Evolutionary conservation across 495 filamentous ascomycete species (phyloP).

Genomic region (Penicillium goetzii): DNA sequence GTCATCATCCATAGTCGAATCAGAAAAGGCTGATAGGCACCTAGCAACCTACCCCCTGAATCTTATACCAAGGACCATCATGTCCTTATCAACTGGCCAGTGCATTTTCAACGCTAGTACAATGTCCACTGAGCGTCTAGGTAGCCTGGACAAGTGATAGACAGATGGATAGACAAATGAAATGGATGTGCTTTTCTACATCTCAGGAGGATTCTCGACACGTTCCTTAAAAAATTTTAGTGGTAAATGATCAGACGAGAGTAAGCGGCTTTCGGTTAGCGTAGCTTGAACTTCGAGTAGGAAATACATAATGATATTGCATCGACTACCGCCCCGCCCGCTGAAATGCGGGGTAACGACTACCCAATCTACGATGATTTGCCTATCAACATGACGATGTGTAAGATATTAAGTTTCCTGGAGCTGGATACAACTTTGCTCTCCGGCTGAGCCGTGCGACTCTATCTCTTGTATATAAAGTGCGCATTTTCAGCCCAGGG

Average conservation of each 20-base stretch:
- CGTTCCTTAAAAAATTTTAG: background rate
- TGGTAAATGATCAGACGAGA: background rate
- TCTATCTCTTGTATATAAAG: background rate
- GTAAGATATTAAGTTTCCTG: background rate
- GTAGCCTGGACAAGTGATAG: background rate
- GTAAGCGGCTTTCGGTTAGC: background rate
- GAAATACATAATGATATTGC: background rate
- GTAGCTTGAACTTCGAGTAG: background rate
- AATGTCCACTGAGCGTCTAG: background rate
- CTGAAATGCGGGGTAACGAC: constrained; percentile 2
- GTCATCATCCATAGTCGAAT: background rate
- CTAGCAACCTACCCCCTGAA: background rate
- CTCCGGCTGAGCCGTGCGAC: constrained; percentile 5
- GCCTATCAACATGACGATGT: constrained; percentile 5
- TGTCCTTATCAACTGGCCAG: background rate
- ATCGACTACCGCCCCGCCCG: background rate
- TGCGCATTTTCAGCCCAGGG: background rate
- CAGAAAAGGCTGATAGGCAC: background rate
- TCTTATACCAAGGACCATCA: background rate
- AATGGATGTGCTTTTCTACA: background rate
- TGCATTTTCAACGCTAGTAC: background rate
- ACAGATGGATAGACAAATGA: background rate
- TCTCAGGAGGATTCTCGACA: background rate
- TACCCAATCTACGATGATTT: background rate
- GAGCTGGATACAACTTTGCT: background rate